Percentiles rank a stretch among this genome's conserved stretches.
phyloP scores from a whole-genome alignment of 2,329 filamentous ascomycete species.

The Alternaria sp. region DNA sequence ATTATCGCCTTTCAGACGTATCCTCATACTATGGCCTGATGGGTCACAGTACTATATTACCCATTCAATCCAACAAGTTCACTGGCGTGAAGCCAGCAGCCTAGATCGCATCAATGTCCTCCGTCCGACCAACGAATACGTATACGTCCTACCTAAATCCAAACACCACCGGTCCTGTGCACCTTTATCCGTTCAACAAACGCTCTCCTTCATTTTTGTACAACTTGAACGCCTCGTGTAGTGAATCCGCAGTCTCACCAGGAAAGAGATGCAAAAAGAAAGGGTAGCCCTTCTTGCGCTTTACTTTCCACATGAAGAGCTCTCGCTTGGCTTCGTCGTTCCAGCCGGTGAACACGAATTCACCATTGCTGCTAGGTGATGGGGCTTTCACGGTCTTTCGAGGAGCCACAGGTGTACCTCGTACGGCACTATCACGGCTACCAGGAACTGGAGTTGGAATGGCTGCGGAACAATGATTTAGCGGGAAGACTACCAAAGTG shows the following conservation, averaged over 20 bases:
- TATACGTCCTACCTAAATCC: not conserved
- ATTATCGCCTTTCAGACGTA: not conserved
- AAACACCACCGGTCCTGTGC: not conserved
- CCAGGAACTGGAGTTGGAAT: not conserved
- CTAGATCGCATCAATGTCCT: not conserved
- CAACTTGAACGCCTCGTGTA: constrained; percentile 2
- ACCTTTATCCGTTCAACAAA: not conserved
- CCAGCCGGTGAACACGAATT: constrained; percentile 6
- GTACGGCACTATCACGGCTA: not conserved
- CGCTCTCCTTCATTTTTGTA: not conserved
- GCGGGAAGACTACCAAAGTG: not conserved
- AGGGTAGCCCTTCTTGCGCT: constrained; percentile 1
- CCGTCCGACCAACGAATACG: not conserved
- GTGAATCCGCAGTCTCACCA: constrained; percentile 1
- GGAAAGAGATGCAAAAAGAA: constrained; percentile 2
- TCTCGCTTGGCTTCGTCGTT: constrained; percentile 4
- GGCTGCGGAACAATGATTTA: not conserved
- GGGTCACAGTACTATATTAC: not conserved
- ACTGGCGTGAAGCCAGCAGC: not conserved
- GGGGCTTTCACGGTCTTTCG: not conserved
- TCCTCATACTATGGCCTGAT: not conserved
- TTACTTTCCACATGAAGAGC: constrained; percentile 4
- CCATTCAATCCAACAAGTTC: not conserved
- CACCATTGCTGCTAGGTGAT: not conserved
- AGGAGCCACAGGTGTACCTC: not conserved